Percentiles rank a stretch among this genome's conserved stretches.
Conservation (phyloP, 2,329 filamentous ascomycete genomes). For the Aspergillus pseudonomiae region DNA sequence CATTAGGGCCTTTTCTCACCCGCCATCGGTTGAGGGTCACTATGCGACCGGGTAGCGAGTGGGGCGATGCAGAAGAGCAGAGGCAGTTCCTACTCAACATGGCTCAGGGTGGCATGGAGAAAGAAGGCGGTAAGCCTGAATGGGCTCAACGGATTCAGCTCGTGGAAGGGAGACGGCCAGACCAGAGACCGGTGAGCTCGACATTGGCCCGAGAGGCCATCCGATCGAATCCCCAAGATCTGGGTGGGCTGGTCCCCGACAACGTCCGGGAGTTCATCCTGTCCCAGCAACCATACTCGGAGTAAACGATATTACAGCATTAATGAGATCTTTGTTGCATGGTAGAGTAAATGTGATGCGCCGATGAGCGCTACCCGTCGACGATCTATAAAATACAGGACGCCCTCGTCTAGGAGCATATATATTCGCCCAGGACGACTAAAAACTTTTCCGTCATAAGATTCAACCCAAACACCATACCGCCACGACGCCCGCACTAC, state of each 20-base stretch:
- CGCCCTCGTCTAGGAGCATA: background rate
- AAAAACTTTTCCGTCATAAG: conserved; percentile 3
- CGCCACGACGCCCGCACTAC: conserved; percentile 2
- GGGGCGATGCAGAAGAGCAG: conserved; percentile 45
- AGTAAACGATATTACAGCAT: conserved; percentile 6
- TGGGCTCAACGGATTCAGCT: conserved; percentile 48
- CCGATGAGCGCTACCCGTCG: background rate
- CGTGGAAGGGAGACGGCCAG: conserved; percentile 41
- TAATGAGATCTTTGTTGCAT: background rate
- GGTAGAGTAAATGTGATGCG: background rate
- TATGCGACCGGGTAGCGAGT: conserved; percentile 45
- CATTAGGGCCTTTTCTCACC: conserved; percentile 45
- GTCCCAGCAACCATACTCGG: conserved; percentile 34
- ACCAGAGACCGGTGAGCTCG: conserved; percentile 45
- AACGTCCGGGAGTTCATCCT: conserved; percentile 38
- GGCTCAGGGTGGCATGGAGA: conserved; percentile 40
- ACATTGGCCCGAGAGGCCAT: conserved; percentile 45
- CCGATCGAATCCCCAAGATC: conserved; percentile 31
- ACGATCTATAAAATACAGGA: background rate
- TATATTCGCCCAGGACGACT: background rate
- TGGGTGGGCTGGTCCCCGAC: conserved; percentile 40
- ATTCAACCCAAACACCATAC: conserved; percentile 2
- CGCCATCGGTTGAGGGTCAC: conserved; percentile 50
- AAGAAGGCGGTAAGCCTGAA: conserved; percentile 42
- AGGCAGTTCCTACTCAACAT: conserved; percentile 40